Percentiles rank a stretch among this genome's conserved stretches.
Evolutionary conservation across 1,284 basidiomycete genomes (phyloP).

Genomic region (Clitocybe nebularis): DNA sequence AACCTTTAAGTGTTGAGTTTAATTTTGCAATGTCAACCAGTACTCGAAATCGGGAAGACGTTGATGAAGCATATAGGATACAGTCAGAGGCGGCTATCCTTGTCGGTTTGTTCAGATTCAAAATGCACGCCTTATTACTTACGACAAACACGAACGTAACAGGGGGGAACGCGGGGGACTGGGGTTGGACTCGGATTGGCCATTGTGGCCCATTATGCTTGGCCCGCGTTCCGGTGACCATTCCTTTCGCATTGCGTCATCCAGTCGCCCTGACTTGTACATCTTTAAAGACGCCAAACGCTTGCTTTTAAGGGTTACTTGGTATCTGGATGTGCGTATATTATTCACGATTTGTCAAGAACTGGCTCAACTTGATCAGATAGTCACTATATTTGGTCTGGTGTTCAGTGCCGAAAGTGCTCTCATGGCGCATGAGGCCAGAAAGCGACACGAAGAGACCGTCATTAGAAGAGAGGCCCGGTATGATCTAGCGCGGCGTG

Average conservation of each 20-base stretch:
- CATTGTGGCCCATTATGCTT: conserved; percentile 67
- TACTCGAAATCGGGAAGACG: conserved; percentile 44
- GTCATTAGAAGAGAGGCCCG: conserved; percentile 70
- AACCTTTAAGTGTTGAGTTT: no score
- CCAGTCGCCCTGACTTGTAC: neutral
- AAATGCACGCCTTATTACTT: no score
- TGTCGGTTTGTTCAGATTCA: conserved; percentile 26
- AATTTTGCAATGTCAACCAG: conserved; percentile 47
- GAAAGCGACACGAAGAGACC: conserved; percentile 64
- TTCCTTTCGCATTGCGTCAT: neutral
- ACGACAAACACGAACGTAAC: no score
- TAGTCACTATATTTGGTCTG: conserved; percentile 59
- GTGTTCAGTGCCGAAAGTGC: conserved; percentile 75
- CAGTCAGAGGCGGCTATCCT: conserved; percentile 51
- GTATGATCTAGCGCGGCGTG: conserved; percentile 67
- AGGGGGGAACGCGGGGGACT: conserved; percentile 53
- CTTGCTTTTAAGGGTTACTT: conserved; percentile 79
- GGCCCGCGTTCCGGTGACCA: conserved; percentile 71
- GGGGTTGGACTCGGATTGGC: conserved; percentile 57
- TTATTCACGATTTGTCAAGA: conserved; percentile 5
- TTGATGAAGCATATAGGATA: conserved; percentile 50
- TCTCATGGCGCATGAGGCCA: conserved; percentile 66
- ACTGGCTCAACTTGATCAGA: neutral
- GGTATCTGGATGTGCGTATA: conserved; percentile 49
- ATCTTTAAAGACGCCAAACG: conserved; percentile 61